Percentiles rank a stretch among this genome's conserved stretches.
Evolutionary conservation across 345 rosid species (phyloP).

Genomic region (Gossypium mustelinum): DNA sequence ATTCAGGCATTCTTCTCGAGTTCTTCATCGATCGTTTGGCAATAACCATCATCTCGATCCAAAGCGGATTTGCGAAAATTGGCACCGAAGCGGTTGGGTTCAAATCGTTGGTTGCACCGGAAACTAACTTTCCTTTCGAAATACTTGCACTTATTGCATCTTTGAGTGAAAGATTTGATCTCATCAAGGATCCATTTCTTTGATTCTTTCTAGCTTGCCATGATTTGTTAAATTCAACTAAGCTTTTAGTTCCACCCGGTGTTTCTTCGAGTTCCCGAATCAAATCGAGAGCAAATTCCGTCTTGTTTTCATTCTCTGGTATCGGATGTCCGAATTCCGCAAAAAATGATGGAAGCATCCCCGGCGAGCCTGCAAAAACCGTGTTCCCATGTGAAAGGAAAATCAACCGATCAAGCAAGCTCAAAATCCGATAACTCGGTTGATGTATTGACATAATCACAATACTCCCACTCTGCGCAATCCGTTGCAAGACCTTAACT

Average conservation of each 20-base stretch:
- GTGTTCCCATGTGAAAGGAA: conserved; percentile 81
- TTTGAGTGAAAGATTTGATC: conserved; percentile 45
- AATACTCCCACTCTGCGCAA: conserved; percentile 85
- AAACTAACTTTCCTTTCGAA: conserved; percentile 76
- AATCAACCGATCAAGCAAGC: conserved; percentile 66
- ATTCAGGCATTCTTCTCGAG: conserved; percentile 78
- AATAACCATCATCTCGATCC: conserved; percentile 77
- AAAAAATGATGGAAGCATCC: conserved; percentile 53
- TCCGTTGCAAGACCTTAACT: conserved; percentile 84
- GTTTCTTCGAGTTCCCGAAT: conserved; percentile 81
- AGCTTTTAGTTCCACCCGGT: conserved; percentile 57
- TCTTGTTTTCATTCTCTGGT: conserved; percentile 77
- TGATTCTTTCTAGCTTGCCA: conserved; percentile 44
- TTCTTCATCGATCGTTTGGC: conserved; percentile 62
- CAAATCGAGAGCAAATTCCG: conserved; percentile 80
- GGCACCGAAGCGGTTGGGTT: conserved; percentile 49
- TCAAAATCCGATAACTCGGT: conserved; percentile 83
- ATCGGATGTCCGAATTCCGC: conserved; percentile 77
- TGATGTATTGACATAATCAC: conserved; percentile 93
- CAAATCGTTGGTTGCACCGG: conserved; percentile 48
- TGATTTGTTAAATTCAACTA: conserved; percentile 71
- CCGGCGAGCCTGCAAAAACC: conserved; percentile 66
- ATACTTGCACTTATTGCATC: conserved; percentile 79
- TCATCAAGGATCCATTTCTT: conserved; percentile 8
- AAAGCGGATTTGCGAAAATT: conserved; percentile 71